phyloP scores from a whole-genome alignment of 139 green algal species.

The Closterium sp. region DNA sequence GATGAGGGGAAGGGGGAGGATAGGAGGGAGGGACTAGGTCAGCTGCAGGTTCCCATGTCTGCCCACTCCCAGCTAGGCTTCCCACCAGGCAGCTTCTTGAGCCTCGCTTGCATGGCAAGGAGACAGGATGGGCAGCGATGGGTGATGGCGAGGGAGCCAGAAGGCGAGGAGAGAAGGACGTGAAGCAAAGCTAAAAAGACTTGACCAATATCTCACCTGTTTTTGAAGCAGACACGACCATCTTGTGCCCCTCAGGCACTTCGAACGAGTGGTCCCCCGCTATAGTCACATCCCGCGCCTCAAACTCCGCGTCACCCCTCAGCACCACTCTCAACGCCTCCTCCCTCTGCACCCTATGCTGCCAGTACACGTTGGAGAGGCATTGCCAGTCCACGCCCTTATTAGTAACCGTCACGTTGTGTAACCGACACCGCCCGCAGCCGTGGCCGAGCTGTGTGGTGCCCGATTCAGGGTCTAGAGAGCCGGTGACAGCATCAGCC shows the following conservation, averaged over 20 bases:
- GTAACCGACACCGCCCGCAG: conserved; percentile 70
- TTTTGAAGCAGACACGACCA: conserved; percentile 46
- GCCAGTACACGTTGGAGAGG: conserved; percentile 75
- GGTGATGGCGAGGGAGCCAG: no score
- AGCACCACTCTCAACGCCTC: conserved; percentile 75
- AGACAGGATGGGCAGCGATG: no score
- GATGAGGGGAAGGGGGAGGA: background rate
- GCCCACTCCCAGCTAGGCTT: no score
- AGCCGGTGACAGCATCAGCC: background rate
- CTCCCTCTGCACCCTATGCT: conserved; percentile 56
- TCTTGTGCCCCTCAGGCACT: conserved; percentile 60
- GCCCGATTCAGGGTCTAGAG: background rate
- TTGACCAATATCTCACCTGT: no score
- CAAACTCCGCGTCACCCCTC: conserved; percentile 84
- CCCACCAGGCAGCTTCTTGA: no score
- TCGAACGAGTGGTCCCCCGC: conserved; percentile 63
- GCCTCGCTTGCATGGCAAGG: no score
- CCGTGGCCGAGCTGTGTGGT: background rate
- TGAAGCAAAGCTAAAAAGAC: no score
- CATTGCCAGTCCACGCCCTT: conserved; percentile 78
- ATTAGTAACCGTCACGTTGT: conserved; percentile 81
- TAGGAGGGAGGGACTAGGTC: no score
- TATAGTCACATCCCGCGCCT: conserved; percentile 61
- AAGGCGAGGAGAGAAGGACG: no score
- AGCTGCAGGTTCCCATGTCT: no score